Evolutionary conservation across 176 grass and related monocot genomes (phyloP), one percentile per base, ranked within the genome.

Genomic region (Eragrostis curvula): DNA sequence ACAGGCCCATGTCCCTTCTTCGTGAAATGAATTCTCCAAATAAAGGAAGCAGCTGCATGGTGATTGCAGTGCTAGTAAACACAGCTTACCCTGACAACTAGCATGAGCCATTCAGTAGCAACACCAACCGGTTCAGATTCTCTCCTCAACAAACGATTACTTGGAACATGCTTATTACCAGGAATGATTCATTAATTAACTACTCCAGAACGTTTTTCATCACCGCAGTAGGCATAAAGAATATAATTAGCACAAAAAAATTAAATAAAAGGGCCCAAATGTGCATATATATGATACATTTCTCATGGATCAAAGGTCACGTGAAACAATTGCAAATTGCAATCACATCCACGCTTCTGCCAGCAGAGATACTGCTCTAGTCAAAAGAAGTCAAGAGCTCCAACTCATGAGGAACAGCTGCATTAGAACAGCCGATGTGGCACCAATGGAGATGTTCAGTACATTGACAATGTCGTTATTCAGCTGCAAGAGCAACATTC

Each of bases 381-480:
- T 75, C 42, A 47, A 32, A 81, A 80, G 39, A 5, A 75, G 25
- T 86, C 76, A 93, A 21, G 30, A 67, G 64, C 47, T 68, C 71
- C 70, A 79, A 75, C 68, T 88, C 66, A 47, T 42, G 20, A 93
- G 85, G 64, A 95, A 56, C 51, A 52, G 74, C 86, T 94, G 91
- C 80, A 96, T 87, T 77, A 94, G 64, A 85, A 96, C 58, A 68
- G 93, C 83, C 23, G 94, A 79, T 62, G 88, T 85, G 77, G 67
- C 92, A 64, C 96, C 91, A 10, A 83, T 87, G 6, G 89, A 90
- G 80, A 99, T 90, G 77, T 96, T 99, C 57, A 99, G 80, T 70
- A 96, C 87, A 80, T 99, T 96, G 64, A 96, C 93, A 71, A 89
- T 67, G 81, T 94, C 96, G 52, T 99, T 99, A 82, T 96, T 99